Base-by-base conservation (phyloP, 225 moss, liverwort and hornwort genomes). In the Marchantia paleacea region DNA sequence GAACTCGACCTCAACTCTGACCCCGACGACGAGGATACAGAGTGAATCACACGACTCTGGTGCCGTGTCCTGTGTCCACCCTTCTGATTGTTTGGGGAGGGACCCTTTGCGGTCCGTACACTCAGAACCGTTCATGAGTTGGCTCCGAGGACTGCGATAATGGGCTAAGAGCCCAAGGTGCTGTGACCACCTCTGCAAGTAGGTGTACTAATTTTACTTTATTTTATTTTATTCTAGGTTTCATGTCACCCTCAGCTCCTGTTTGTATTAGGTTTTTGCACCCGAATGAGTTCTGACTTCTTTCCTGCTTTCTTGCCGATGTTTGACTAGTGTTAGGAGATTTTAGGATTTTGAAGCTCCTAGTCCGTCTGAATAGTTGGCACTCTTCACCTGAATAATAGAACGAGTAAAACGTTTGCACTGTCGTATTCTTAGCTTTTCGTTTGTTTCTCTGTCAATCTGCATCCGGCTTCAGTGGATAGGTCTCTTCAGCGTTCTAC, bases 1-100 rank as follows among this genome's bases (percentile, higher is more conserved):
- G 73, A 80, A 20, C 39, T 80, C 12, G 80, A 80, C 24, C 47
- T 73, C 50, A 80, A 80, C 63, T 69, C 80, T 50, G 80, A 80
- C 12, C 73, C 80, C 8, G 80, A 80, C 48, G 80, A 80, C 50
- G 78, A 78, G 50, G 78, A 78, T 22, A 78, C 78, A 0, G 78
- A 78, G 22, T 78, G 29, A 78, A 5, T 12, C 11, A 24, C 66
- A 29, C 18, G 19, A 67, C 12, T 3, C 10, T 53, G 25, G 52
- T 15, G 6, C 26, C 6, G 26, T 15, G 39, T 72, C 72, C 22
- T 50, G 50, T 50, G 72, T 24, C 11, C 24, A 7, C 12, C 52
- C 22, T n/a, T 12, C 72, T n/a, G n/a, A 47, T 69, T 19, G 48
- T 52, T 11, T 5, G 12, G 72, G 51, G 1, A 51, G 11, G 10